Evolutionary conservation across 2,329 filamentous ascomycete species (phyloP).

Genomic region (Sphaerulina vaccinii): DNA sequence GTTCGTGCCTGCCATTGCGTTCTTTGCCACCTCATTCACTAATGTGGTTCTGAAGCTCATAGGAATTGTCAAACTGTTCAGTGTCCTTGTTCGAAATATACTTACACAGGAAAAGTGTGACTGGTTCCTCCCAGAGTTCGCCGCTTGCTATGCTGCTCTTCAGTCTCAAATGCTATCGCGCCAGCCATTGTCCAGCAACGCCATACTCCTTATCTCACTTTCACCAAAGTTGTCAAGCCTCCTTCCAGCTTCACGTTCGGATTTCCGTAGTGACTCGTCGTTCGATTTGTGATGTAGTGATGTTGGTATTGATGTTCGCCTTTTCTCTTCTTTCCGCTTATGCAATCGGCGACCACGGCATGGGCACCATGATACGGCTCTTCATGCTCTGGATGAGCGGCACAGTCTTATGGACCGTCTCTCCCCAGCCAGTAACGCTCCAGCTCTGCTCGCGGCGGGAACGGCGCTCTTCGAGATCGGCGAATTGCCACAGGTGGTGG

Average conservation of each 20-base stretch:
- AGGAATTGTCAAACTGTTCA: background rate
- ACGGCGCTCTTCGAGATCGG: conserved; percentile 91
- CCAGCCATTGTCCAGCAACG: background rate
- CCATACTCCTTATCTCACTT: background rate
- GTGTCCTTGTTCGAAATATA: background rate
- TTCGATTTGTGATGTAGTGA: background rate
- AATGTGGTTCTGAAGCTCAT: too few relatives aligned
- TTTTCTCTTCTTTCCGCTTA: background rate
- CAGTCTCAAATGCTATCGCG: background rate
- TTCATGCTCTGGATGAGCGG: conserved; percentile 96
- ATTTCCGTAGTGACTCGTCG: background rate
- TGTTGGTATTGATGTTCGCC: background rate
- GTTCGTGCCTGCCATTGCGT: too few relatives aligned
- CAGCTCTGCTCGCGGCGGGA: conserved; percentile 89
- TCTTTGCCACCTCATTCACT: too few relatives aligned
- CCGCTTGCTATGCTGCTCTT: background rate
- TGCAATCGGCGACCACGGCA: conserved; percentile 91
- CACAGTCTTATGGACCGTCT: conserved; percentile 87
- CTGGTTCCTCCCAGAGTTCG: background rate
- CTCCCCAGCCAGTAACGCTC: conserved; percentile 82
- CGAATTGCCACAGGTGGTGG: conserved; percentile 98
- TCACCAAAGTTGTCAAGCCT: background rate
- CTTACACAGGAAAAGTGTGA: background rate
- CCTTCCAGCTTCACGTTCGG: background rate
- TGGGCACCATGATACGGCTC: conserved; percentile 86